phyloP scores from a whole-genome alignment of 169 alveolate genomes.

The Pseudocohnilembus persalinus region DNA sequence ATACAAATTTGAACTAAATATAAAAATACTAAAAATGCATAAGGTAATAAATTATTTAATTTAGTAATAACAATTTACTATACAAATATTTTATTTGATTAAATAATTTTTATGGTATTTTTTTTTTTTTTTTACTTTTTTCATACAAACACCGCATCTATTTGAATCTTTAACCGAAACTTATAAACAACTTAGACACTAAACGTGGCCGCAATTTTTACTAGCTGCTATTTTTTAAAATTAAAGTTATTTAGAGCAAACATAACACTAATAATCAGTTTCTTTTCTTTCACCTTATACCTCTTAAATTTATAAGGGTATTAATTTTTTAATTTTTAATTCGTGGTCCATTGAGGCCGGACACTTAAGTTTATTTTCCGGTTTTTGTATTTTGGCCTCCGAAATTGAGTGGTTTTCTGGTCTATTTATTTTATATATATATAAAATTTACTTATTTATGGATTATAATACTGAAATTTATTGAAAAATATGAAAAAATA shows the following conservation, averaged over 20 bases:
- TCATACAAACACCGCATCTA: slow-evolving; percentile 57
- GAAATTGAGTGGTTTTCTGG: slow-evolving; percentile 43
- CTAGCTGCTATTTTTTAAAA: slow-evolving; percentile 59
- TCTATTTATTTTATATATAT: no score
- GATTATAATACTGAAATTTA: no score
- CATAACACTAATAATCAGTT: slow-evolving; percentile 58
- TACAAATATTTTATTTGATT: no score
- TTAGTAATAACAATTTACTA: no score
- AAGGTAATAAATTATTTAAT: no score
- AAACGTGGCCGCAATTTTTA: slow-evolving; percentile 78
- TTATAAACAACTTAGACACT: slow-evolving; percentile 62
- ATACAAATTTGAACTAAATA: no score
- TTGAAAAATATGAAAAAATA: no score
- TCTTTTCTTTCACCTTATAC: slow-evolving; percentile 45
- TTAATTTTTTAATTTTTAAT: slow-evolving; percentile 57
- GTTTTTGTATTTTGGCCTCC: slow-evolving; percentile 55
- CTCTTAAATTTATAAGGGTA: slow-evolving; percentile 6
- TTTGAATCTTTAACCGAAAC: slow-evolving; percentile 48
- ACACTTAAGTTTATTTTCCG: slow-evolving; percentile 54
- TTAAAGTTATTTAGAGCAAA: slow-evolving; percentile 58
- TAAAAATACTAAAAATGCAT: no score
- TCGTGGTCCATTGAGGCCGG: slow-evolving; percentile 63
- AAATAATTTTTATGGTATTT: no score
- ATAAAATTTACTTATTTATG: no score
- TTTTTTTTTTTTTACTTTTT: slow-evolving; percentile 13